phyloP scores from a whole-genome alignment of 2,329 filamentous ascomycete genomes.

The Calonectria pseudoreteaudii region DNA sequence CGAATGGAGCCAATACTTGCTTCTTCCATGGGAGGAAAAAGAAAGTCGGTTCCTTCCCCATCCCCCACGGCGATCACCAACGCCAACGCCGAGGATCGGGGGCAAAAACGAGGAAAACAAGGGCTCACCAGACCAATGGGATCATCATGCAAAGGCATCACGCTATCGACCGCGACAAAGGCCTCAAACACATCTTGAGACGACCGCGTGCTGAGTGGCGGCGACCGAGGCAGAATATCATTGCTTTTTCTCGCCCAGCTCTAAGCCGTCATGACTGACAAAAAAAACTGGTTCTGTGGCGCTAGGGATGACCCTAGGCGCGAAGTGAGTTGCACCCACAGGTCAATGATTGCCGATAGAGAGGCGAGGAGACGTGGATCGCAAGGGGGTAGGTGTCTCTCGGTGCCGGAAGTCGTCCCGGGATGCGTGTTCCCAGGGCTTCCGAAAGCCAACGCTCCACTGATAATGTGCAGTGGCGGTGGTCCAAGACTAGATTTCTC shows the following conservation, averaged over 20 bases:
- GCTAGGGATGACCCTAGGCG: neutral
- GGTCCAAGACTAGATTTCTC: conserved; percentile 1
- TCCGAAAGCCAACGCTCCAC: conserved; percentile 20
- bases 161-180: conserved; percentile 4
- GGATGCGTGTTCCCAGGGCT: neutral
- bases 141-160: neutral
- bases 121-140: neutral
- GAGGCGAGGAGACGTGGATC: conserved; percentile 7
- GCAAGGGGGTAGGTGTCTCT: neutral
- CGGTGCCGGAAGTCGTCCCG: conserved; percentile 3
- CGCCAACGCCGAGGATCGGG: conserved; percentile 1
- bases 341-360: conserved; percentile 8
- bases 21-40: neutral
- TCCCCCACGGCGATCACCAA: neutral
- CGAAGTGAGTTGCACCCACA: conserved; percentile 3
- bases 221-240: neutral
- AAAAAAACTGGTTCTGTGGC: neutral
- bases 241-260: conserved; percentile 19
- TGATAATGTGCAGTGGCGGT: conserved; percentile 15
- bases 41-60: neutral
- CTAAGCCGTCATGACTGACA: neutral
- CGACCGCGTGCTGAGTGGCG: conserved; percentile 4
- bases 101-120: neutral
- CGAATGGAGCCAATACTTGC: neutral
- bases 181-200: conserved; percentile 11